phyloP scores from a whole-genome alignment of 768 basidiomycete species.

The Phaeotremella skinneri region DNA sequence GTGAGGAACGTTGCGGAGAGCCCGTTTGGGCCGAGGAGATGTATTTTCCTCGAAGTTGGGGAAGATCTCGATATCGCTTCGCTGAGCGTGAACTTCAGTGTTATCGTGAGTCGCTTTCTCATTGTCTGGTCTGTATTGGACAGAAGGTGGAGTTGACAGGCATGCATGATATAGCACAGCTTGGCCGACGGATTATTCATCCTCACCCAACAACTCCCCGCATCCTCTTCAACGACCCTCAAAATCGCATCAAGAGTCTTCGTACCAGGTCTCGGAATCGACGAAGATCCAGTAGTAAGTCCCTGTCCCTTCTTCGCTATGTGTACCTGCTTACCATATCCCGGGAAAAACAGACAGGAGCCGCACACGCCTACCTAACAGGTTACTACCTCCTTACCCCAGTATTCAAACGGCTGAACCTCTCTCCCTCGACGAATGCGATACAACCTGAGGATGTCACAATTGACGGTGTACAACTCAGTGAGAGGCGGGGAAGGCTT shows the following conservation, averaged over 20 bases:
- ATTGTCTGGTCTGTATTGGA: too few species aligned
- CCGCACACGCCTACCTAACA: constrained; percentile 31
- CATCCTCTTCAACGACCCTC: constrained; percentile 6
- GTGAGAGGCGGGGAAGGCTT: constrained; percentile 22
- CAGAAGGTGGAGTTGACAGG: background rate
- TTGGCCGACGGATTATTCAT: constrained; percentile 13
- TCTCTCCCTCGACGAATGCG: background rate
- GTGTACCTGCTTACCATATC: too few species aligned
- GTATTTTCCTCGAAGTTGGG: constrained; percentile 17
- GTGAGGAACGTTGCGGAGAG: constrained; percentile 13
- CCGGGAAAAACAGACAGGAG: constrained; percentile 31
- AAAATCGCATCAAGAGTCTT: constrained; percentile 28
- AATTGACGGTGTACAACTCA: constrained; percentile 27
- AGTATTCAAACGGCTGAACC: constrained; percentile 2
- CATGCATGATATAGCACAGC: background rate
- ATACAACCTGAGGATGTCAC: constrained; percentile 1
- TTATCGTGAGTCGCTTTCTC: constrained; percentile 14
- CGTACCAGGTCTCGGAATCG: constrained; percentile 25
- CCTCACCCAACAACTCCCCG: constrained; percentile 13
- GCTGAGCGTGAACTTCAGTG: constrained; percentile 17
- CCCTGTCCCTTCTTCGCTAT: background rate
- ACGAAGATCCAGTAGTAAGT: constrained; percentile 42
- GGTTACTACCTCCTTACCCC: constrained; percentile 26
- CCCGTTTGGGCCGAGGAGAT: constrained; percentile 6
- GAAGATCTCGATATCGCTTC: constrained; percentile 9